A percentile compares a stretch with the other conserved stretches of the same genome.
Evolutionary conservation across 176 grass and related monocot genomes (phyloP).

Genomic region (Phyllostachys edulis): DNA sequence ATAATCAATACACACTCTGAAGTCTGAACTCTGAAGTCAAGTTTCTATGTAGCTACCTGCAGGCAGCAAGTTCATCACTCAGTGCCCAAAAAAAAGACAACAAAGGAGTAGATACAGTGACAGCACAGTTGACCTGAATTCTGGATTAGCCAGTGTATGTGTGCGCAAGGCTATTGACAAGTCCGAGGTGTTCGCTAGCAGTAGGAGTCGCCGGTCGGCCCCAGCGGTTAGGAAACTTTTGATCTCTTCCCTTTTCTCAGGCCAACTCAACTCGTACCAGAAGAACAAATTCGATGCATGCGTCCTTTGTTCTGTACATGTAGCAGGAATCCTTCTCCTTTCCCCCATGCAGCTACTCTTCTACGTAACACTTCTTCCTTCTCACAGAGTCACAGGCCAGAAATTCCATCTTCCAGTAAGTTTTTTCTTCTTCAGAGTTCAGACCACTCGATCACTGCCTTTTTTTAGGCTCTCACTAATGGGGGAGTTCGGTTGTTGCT

Average conservation of each 20-base stretch:
- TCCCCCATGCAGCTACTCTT: conserved; percentile 23
- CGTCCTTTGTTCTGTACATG: conserved; percentile 37
- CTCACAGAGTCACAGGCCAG: neutral
- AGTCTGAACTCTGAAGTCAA: neutral
- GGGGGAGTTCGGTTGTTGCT: neutral
- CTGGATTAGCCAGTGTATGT: neutral
- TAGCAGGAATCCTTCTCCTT: conserved; percentile 37
- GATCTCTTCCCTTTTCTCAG: conserved; percentile 5
- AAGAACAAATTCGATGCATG: conserved; percentile 45
- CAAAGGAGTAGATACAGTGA: neutral
- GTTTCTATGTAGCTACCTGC: neutral
- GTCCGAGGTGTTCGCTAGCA: conserved; percentile 18
- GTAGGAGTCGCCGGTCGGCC: neutral
- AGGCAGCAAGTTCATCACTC: neutral
- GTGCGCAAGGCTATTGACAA: neutral
- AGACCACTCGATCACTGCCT: neutral
- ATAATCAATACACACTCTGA: neutral
- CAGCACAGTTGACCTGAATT: conserved; percentile 32
- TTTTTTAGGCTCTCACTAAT: conserved; percentile 11
- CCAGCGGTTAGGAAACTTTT: conserved; percentile 23
- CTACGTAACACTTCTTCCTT: conserved; percentile 25
- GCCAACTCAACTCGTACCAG: conserved; percentile 29
- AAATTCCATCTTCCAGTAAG: neutral
- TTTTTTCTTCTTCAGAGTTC: neutral
- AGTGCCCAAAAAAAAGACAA: neutral